These are phyloP conservation scores for Rhodomyrtus psidioides DNA, from an alignment of 441 rosid species.

Conservation along the genomic window DNA sequence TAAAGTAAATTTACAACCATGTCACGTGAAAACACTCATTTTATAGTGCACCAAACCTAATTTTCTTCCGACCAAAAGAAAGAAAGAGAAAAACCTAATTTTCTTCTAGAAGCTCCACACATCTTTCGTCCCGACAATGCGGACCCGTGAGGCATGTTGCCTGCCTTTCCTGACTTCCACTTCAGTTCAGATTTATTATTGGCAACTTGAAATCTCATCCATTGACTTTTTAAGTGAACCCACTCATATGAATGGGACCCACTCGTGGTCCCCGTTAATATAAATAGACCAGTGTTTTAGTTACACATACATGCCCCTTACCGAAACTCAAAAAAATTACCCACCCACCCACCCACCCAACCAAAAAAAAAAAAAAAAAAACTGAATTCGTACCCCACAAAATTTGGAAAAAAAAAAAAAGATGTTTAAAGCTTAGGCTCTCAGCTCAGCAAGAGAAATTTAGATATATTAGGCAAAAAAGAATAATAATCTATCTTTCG, in stretches of 20 bases:
- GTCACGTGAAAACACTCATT: no score
- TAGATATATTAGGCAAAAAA: neutral
- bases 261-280: neutral
- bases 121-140: neutral
- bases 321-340: neutral
- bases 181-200: neutral
- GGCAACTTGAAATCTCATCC: neutral
- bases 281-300: neutral
- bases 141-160: neutral
- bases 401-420: neutral
- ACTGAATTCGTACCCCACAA: neutral
- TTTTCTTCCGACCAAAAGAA: no score
- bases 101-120: neutral
- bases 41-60: no score
- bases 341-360: no score
- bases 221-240: neutral
- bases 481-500: neutral
- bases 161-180: neutral
- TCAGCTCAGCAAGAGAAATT: neutral
- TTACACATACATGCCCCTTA: neutral
- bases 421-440: neutral
- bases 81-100: neutral
- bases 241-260: neutral
- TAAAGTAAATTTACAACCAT: no score
- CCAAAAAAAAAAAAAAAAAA: neutral